Evolutionary conservation across 192 early-diverging fungal genomes (phyloP), one percentile per base, ranked within the genome.

Genomic region (Coemansia brasiliensis): DNA sequence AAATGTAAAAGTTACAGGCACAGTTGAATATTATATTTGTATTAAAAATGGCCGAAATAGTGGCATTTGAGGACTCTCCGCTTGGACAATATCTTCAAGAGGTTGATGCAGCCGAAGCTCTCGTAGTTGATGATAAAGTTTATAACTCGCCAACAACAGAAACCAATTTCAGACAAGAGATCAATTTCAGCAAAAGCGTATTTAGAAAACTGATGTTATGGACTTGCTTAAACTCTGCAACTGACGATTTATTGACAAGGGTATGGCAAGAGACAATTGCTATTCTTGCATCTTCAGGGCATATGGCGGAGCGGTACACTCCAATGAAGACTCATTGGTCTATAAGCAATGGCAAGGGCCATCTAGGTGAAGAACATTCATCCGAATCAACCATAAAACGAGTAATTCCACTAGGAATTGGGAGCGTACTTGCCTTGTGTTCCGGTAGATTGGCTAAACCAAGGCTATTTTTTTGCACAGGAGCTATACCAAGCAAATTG

Each of bases 51-150:
- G 49, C 69, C 3, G 75, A 78, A 35, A 15, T 72, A 4, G 64
- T 78, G 10, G 52, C 58, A 7, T 78, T 59, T 42, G 69, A 78
- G 35, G 69, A 78, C 65, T 78, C 75, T 32, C 75, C 75, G 0
- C 54, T 78, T 1, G 75, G 48, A 5, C 52, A 78, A 44, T 78
- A 78, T 50, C 49, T 78, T 17, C 55, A 49, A 15, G 75, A 78
- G 15, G 45, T 67, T 10, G 69, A 53, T 6, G 55, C 65, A 1
- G 16, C 54, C 1, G 75, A 72, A 37, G 20, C 56, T 10, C 32
- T 60, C 1, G 52, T 78, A 9, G 24, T 41, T n/a, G 61, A 78
- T 5, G 49, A 58, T 12, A 26, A 56, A 4, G 16, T 37, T 3
- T 20, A 51, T 15, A 7, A 10, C 10, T 10, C 10, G 6, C 32